Percentiles rank a stretch among this genome's conserved stretches.
phyloP scores from a whole-genome alignment of 2,329 filamentous ascomycete genomes.

The Colletotrichum brevisporum region DNA sequence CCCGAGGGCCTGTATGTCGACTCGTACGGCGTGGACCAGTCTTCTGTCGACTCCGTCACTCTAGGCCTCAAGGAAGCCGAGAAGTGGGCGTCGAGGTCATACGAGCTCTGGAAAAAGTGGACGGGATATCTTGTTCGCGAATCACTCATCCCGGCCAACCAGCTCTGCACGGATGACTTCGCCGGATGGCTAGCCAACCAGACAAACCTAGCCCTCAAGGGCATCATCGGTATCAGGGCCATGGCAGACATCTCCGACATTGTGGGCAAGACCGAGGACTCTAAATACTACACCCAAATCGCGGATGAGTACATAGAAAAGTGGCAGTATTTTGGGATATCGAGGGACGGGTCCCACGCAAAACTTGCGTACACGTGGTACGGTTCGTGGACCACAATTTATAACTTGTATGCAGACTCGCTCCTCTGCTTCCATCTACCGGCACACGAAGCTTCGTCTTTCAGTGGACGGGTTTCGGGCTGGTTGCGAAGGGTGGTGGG shows the following conservation, averaged over 20 bases:
- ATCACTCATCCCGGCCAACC: constrained; percentile 77
- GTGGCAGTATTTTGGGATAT: constrained; percentile 80
- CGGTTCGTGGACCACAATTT: constrained; percentile 85
- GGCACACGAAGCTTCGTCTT: constrained; percentile 42
- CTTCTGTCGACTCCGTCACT: constrained; percentile 65
- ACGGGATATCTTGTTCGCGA: constrained; percentile 80
- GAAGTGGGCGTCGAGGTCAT: constrained; percentile 65
- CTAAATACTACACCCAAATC: constrained; percentile 72
- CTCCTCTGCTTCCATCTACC: constrained; percentile 83
- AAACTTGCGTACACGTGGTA: constrained; percentile 87
- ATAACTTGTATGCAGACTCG: constrained; percentile 82
- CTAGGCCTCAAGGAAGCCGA: constrained; percentile 60
- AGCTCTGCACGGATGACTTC: constrained; percentile 84
- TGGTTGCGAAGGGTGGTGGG: constrained; percentile 44
- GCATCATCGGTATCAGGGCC: constrained; percentile 83
- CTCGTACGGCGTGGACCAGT: constrained; percentile 68
- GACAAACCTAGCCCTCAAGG: constrained; percentile 82
- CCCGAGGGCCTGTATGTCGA: constrained; percentile 51
- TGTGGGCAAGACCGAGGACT: constrained; percentile 70
- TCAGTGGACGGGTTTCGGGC: constrained; percentile 3
- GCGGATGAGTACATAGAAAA: constrained; percentile 77
- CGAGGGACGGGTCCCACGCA: constrained; percentile 78
- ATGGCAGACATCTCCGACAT: constrained; percentile 78
- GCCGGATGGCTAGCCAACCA: constrained; percentile 82
- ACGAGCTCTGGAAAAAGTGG: constrained; percentile 82